Base-by-base conservation (phyloP, 176 grass and related monocot species). In the Triticum timopheevii region DNA sequence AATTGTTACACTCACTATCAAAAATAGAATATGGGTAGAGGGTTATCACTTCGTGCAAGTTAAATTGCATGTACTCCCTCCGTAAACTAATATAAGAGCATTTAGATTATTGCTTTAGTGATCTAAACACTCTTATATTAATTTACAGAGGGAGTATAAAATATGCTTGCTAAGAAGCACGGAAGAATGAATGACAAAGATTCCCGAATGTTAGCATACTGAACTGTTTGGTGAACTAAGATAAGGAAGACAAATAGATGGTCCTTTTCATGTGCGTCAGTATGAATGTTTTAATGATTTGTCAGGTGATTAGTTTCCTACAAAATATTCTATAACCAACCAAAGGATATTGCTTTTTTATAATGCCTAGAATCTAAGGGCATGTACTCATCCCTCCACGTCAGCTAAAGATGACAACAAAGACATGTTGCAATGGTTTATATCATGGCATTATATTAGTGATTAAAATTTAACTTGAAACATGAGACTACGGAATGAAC, bases 181-280 rank as follows among this genome's bases (percentile, higher is more conserved):
- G 52, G 10, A 70, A 54, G 28, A 66, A 33, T 6, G 6, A 7
- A 33, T 52, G 30, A 67, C 4, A 31, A 47, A 6, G 30, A 17
- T 25, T 45, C 44, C 17, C 19, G 4, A 34, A 76, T 40, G 15
- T 40, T 4, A 47, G 1, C 25, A 13, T 4, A 68, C 45, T 81
- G 25, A 17, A 58, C 27, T n/a, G 74, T 74, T 35, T 38, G 52
- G 56, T 6, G 22, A 64, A 25, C 16, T 22, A 76, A 68, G 15
- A 42, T 27, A 61, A 20, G 27, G 35, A 13, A 23, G 19, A 77
- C 36, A 82, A 76, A 74, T 19, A 19, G 8, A 76, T 38, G 36
- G 83, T 86, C 79, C 22, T 86, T 86, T 86, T 90, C 83, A 63
- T 36, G 36, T 56, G 47, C 61, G 86, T 80, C 76, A 54, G 40